Conservation (phyloP, 371 early-diverging fungal species). For the Syncephalis plumigaleata region DNA sequence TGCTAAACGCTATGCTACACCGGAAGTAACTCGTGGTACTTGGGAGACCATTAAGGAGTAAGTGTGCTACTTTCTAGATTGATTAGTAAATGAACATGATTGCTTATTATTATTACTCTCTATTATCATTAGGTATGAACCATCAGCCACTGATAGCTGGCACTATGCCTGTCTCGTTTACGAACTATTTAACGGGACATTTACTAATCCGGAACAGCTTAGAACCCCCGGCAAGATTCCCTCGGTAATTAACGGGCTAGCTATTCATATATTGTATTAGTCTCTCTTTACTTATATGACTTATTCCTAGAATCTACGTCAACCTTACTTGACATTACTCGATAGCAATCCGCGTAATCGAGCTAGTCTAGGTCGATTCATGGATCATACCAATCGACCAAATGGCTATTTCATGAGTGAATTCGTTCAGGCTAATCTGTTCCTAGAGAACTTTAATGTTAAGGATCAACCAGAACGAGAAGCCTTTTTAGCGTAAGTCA, state of each 20-base stretch:
- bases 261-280: background rate
- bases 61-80: background rate
- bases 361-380: slow-evolving; percentile 40
- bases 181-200: slow-evolving; percentile 57
- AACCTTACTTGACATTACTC: slow-evolving; percentile 27
- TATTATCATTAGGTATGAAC: slow-evolving; percentile 11
- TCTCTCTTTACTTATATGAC: background rate
- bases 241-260: slow-evolving; percentile 4
- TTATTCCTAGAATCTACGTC: slow-evolving; percentile 18
- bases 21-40: slow-evolving; percentile 48
- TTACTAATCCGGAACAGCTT: slow-evolving; percentile 39
- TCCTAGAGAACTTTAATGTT: slow-evolving; percentile 73
- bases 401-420: slow-evolving; percentile 59
- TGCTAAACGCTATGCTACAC: slow-evolving; percentile 45
- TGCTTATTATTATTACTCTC: background rate
- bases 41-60: slow-evolving; percentile 51
- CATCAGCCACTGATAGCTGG: slow-evolving; percentile 56
- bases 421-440: slow-evolving; percentile 56
- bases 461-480: slow-evolving; percentile 71
- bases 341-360: slow-evolving; percentile 32
- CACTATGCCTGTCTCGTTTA: slow-evolving; percentile 59
- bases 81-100: background rate
- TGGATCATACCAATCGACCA: slow-evolving; percentile 37
- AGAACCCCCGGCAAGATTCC: slow-evolving; percentile 41
- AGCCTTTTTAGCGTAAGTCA: slow-evolving; percentile 38